phyloP scores from a whole-genome alignment of 2,329 filamentous ascomycete species.

The Ophiostoma triangulosporum region DNA sequence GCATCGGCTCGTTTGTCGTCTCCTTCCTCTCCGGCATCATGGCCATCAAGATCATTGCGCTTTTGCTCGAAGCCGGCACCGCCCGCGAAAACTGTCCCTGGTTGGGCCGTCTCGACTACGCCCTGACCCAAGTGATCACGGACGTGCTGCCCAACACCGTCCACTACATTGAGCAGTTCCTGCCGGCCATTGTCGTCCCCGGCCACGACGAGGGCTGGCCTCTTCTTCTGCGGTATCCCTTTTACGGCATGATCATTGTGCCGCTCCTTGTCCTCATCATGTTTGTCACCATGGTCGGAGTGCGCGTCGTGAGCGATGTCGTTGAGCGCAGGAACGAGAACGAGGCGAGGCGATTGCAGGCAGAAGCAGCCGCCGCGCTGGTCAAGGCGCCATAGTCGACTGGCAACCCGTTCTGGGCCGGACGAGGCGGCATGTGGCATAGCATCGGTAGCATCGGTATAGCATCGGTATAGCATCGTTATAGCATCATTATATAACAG shows the following conservation, averaged over 20 bases:
- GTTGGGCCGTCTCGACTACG: background rate
- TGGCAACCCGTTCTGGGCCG: no score
- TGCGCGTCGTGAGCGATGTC: background rate
- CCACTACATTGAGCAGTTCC: background rate
- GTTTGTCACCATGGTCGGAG: background rate
- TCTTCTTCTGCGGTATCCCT: background rate
- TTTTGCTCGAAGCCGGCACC: background rate
- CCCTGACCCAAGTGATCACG: background rate
- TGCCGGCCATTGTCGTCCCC: constrained; percentile 1
- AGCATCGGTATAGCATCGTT: no score
- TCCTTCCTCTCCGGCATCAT: constrained; percentile 2
- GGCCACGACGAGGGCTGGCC: background rate
- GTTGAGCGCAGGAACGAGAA: background rate
- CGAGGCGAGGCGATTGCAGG: background rate
- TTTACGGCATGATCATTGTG: constrained; percentile 6
- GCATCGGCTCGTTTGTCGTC: background rate
- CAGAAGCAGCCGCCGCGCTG: background rate
- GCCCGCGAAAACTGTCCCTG: background rate
- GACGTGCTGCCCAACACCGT: background rate
- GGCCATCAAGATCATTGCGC: background rate
- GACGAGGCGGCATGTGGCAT: no score
- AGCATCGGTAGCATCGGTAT: no score
- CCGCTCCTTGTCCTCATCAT: background rate
- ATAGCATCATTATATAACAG: no score
- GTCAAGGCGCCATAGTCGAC: background rate